Percentiles rank a stretch among this genome's conserved stretches.
These are phyloP conservation scores for Helichrysum umbraculigerum DNA, from an alignment of 129 eudicot species.

Conservation along the genomic window DNA sequence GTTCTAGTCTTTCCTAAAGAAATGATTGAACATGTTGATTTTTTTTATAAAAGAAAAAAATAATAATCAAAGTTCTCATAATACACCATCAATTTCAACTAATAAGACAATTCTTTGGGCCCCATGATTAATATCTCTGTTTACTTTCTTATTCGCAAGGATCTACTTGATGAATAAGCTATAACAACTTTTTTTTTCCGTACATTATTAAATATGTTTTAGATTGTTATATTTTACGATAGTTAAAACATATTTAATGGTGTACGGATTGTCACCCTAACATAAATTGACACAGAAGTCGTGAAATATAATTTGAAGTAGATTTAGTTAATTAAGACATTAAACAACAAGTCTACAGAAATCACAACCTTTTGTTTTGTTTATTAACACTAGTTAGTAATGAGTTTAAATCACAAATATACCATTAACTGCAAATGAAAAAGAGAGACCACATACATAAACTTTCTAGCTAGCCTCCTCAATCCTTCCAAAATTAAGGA, in stretches of 20 bases:
- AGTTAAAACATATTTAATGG: no score
- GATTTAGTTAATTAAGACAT: no score
- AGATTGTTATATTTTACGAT: not conserved
- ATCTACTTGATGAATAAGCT: not conserved
- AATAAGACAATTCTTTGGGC: slow-evolving; percentile 26
- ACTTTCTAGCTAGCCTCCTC: not conserved
- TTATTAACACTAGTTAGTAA: not conserved
- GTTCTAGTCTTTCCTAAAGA: slow-evolving; percentile 17
- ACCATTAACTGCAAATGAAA: not conserved
- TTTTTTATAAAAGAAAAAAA: not conserved
- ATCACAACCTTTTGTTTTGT: not conserved
- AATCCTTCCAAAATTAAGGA: not conserved
- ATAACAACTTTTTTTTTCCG: no score
- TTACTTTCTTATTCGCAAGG: slow-evolving; percentile 7
- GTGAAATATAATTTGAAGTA: no score
- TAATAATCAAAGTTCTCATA: slow-evolving; percentile 1
- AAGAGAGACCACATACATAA: not conserved
- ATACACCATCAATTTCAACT: slow-evolving; percentile 24
- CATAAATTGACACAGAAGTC: not conserved
- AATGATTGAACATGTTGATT: slow-evolving; percentile 25
- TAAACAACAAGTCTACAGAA: no score
- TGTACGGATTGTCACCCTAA: not conserved
- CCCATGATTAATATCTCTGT: slow-evolving; percentile 13
- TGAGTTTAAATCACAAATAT: not conserved
- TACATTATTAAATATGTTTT: no score